Evolutionary conservation across 1,139 yeast genomes (phyloP).

Genomic region (Nematodospora anomalae): DNA sequence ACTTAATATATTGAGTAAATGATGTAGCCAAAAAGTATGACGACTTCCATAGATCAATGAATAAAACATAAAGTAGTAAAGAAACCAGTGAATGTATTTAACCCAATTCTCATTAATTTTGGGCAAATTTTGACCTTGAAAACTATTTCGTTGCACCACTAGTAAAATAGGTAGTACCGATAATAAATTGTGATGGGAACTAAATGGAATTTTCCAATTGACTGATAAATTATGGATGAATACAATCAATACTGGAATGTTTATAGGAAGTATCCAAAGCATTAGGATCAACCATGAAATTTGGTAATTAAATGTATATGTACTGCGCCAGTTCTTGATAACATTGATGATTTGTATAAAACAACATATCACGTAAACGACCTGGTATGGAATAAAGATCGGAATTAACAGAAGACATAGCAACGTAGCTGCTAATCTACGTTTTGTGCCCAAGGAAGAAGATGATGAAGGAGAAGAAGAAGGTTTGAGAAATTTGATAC

Average conservation of each 20-base stretch:
- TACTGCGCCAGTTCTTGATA: conserved; percentile 24
- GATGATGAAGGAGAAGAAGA: no score
- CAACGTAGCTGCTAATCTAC: background rate
- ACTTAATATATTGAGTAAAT: conserved; percentile 57
- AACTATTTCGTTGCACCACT: conserved; percentile 44
- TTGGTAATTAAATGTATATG: conserved; percentile 46
- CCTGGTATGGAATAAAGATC: conserved; percentile 73
- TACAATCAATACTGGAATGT: conserved; percentile 66
- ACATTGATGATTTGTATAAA: conserved; percentile 52
- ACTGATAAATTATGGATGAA: conserved; percentile 68
- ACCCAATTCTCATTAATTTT: conserved; percentile 18
- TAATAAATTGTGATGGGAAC: conserved; percentile 71
- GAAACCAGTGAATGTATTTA: conserved; percentile 21
- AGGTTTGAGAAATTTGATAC: background rate
- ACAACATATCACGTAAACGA: conserved; percentile 63
- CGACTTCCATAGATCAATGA: conserved; percentile 64
- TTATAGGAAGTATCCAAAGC: conserved; percentile 69
- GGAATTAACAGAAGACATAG: conserved; percentile 35
- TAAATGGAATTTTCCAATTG: conserved; percentile 73
- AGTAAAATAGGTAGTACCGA: conserved; percentile 65
- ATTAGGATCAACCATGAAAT: conserved; percentile 55
- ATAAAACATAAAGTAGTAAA: conserved; percentile 52
- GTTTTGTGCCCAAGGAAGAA: background rate
- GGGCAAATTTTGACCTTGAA: conserved; percentile 17
- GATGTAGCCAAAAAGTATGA: conserved; percentile 71